Evolutionary conservation across 148 eudicot species (phyloP).

Genomic region (Chenopodium quinoa): DNA sequence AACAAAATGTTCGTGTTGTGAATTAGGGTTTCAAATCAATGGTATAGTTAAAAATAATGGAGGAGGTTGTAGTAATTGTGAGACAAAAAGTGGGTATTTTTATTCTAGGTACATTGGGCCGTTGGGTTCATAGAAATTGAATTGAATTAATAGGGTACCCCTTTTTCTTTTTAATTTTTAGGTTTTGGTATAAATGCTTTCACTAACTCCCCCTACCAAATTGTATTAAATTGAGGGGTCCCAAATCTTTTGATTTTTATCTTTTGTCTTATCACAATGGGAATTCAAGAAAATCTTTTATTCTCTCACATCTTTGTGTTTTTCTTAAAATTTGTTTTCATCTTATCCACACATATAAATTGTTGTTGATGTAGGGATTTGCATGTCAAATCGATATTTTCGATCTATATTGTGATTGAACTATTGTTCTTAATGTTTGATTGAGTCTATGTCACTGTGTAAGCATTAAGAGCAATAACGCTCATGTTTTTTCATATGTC

Average conservation of each 20-base stretch:
- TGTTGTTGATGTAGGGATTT: neutral
- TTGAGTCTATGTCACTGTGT: no score
- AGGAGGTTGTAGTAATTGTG: constrained; percentile 44
- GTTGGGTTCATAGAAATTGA: constrained; percentile 15
- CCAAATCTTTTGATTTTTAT: constrained; percentile 14
- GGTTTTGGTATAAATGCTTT: constrained; percentile 24
- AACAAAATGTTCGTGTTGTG: constrained; percentile 38
- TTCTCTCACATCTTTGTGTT: neutral
- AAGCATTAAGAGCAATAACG: no score
- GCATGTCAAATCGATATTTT: neutral
- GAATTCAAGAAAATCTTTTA: neutral
- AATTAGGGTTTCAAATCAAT: constrained; percentile 40
- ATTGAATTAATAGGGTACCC: neutral
- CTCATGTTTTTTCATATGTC: no score
- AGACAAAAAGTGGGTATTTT: constrained; percentile 26
- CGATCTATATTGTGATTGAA: no score
- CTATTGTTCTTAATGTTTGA: no score
- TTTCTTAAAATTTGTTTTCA: neutral
- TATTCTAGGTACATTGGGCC: constrained; percentile 28
- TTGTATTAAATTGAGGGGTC: constrained; percentile 28
- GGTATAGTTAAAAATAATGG: neutral
- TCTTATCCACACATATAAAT: no score
- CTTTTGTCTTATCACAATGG: constrained; percentile 1
- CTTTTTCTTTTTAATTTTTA: neutral
- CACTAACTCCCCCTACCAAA: constrained; percentile 19